Evolutionary conservation across 2,329 filamentous ascomycete species (phyloP).

Genomic region (Colletotrichum nymphaeae): DNA sequence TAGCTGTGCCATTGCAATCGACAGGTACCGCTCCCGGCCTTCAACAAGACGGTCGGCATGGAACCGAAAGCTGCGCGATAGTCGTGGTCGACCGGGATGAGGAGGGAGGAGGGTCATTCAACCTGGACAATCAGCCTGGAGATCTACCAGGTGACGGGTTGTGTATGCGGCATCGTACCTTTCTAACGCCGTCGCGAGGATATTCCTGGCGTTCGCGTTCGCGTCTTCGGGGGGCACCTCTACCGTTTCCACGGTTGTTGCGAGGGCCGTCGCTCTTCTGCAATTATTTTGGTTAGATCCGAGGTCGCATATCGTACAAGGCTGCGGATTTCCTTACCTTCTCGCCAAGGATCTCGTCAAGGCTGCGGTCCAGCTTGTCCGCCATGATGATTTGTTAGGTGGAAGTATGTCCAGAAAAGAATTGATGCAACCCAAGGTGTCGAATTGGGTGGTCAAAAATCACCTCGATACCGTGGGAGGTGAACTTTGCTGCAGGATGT

Average conservation of each 20-base stretch:
- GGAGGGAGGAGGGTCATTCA: conserved; percentile 30
- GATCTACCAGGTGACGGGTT: neutral
- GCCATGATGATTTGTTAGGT: conserved; percentile 41
- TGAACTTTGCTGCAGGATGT: conserved; percentile 22
- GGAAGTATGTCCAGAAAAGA: neutral
- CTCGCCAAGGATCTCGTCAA: conserved; percentile 68
- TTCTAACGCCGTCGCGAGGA: conserved; percentile 89
- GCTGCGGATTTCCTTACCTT: conserved; percentile 50
- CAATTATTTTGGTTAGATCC: conserved; percentile 20
- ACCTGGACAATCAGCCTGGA: conserved; percentile 27
- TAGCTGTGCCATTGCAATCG: conserved; percentile 43
- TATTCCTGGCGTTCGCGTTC: conserved; percentile 57
- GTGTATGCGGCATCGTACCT: conserved; percentile 66
- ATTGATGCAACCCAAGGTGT: neutral
- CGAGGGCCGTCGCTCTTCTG: conserved; percentile 47
- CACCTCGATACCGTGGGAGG: neutral
- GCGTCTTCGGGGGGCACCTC: conserved; percentile 37
- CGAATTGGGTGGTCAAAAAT: neutral
- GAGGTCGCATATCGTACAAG: conserved; percentile 31
- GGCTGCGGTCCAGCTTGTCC: conserved; percentile 63
- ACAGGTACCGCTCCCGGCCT: conserved; percentile 23
- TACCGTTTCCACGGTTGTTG: conserved; percentile 46
- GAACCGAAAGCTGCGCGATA: conserved; percentile 11
- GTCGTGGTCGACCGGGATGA: conserved; percentile 37
- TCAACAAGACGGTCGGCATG: conserved; percentile 20